Evolutionary conservation across 768 basidiomycete species (phyloP), one percentile per base, ranked within the genome.

Genomic region (Rhizopogon sp.): DNA sequence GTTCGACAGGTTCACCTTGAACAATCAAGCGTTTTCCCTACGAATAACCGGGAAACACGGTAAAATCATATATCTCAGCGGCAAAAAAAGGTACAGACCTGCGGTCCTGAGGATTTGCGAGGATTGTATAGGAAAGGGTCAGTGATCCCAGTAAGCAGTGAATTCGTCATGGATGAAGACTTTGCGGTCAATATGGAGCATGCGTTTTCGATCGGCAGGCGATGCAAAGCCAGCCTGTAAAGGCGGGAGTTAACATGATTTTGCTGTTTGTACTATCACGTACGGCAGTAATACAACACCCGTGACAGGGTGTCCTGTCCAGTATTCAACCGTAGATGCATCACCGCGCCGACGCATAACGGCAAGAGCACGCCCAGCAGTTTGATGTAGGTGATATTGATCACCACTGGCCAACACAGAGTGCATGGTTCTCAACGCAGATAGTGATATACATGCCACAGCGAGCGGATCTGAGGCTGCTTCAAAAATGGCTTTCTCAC

Each of bases 51-150:
- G 16, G 22, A 39, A 55, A 53, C 56, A 13, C 10, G 20, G 9
- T 49, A 28, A 33, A 35, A 25, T 16, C 9, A n/a, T 3, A 53
- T 47, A 3, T 51, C 28, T 59, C 46, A 17, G 20, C 45, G 47
- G 7, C 11, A 50, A 17, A n/a, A 43, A 25, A 40, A 39, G 31
- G 33, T 25, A 49, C 76, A 63, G 42, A 90, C 88, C 76, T 85
- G 84, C 14, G 76, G 76, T 31, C 76, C 72, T 41, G 74, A 69
- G 6, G 79, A 70, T 64, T 80, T 84, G 55, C 95, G 77, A 2
- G 96, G 96, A 67, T 98, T 94, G 67, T 97, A 97, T 55, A 98
- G 73, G 71, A 98, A 98, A 1, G 90, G 87, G 66, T 94, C 89
- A 20, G 78, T 81, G 31, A 76, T 73, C 3, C 84, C 84, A 42